Conservation (phyloP, 768 basidiomycete genomes). For the Rubroboletus satanas region DNA sequence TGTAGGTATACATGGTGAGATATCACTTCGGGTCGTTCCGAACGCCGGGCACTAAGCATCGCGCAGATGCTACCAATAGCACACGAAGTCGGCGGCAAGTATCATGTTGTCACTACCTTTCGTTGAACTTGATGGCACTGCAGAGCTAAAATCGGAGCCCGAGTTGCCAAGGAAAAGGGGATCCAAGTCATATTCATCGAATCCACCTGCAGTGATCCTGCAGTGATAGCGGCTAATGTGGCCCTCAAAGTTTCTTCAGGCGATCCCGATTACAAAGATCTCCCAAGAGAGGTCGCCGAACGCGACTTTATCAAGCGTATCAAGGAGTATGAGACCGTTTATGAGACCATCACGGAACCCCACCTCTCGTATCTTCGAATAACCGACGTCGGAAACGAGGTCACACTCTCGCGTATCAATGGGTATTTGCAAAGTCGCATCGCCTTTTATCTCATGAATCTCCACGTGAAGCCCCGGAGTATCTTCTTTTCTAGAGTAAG, state of each 20-base stretch:
- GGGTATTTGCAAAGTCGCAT: conserved; percentile 96
- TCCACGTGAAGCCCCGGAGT: conserved; percentile 93
- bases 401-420: conserved; percentile 80
- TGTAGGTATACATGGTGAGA: conserved; percentile 91
- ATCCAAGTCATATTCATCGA: conserved; percentile 91
- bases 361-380: conserved; percentile 89
- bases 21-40: background rate
- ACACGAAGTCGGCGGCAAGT: conserved; percentile 67
- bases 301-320: conserved; percentile 90
- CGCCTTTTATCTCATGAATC: conserved; percentile 97
- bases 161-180: conserved; percentile 83
- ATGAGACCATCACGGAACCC: conserved; percentile 92
- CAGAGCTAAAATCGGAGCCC: conserved; percentile 79
- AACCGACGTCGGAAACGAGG: conserved; percentile 88
- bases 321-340: conserved; percentile 88
- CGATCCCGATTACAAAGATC: conserved; percentile 96
- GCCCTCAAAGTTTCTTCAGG: conserved; percentile 94
- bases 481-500: conserved; percentile 94
- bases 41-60: background rate
- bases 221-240: conserved; percentile 91
- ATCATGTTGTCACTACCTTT: background rate
- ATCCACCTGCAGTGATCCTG: conserved; percentile 91
- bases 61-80: conserved; percentile 92
- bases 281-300: conserved; percentile 79
- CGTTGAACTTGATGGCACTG: background rate